A percentile compares a stretch with the other conserved stretches of the same genome.
These are phyloP conservation scores for Mollisia scopiformis DNA, from an alignment of 2,329 filamentous ascomycete genomes.

Conservation along the genomic window DNA sequence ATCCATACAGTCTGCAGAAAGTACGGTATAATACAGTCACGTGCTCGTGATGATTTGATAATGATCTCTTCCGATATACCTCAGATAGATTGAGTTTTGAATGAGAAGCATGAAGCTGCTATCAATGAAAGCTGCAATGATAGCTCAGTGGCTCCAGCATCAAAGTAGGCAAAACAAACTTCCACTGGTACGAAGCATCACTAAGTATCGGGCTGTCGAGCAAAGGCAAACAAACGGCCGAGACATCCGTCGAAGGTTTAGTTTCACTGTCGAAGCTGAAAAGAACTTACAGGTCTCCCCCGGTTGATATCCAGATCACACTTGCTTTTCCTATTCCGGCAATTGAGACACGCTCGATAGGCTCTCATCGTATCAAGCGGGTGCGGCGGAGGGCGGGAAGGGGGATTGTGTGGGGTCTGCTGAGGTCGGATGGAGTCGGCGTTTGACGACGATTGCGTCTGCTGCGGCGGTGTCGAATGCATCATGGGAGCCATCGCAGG, in stretches of 20 bases:
- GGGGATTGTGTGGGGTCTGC: not conserved
- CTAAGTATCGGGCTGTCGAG: no score
- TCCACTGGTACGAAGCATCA: no score
- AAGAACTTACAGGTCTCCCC: constrained; percentile 34
- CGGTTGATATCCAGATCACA: constrained; percentile 36
- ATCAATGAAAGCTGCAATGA: no score
- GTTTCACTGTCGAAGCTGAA: no score
- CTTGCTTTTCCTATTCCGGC: constrained; percentile 37
- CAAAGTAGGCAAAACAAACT: no score
- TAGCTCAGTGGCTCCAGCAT: no score
- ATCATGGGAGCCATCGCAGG: not conserved
- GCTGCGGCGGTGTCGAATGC: not conserved
- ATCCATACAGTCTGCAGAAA: not conserved
- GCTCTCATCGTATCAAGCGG: constrained; percentile 36
- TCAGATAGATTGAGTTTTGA: not conserved
- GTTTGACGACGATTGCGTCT: not conserved
- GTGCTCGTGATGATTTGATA: not conserved
- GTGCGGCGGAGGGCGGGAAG: constrained; percentile 13
- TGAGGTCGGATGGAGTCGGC: not conserved
- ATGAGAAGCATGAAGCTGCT: no score
- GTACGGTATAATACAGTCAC: not conserved
- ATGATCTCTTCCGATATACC: not conserved
- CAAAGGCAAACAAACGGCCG: no score
- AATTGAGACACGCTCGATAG: constrained; percentile 38
- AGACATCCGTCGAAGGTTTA: no score